phyloP scores from a whole-genome alignment of 2,329 filamentous ascomycete genomes.

The Neofusicoccum kwambonambiense region DNA sequence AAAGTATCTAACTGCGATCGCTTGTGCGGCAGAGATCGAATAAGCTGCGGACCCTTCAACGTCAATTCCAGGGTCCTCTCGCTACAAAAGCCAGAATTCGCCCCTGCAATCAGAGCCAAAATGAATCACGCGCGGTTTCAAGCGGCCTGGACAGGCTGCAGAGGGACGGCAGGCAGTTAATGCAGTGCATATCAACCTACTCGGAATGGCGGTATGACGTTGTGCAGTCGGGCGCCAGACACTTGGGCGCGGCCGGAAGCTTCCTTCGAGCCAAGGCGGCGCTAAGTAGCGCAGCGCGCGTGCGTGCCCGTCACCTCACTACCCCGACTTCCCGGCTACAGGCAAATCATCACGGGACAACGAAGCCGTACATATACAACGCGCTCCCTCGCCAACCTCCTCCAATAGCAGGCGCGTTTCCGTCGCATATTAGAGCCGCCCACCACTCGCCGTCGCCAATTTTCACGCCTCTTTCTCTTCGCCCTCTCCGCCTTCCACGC shows the following conservation, averaged over 20 bases:
- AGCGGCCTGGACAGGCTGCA: neutral
- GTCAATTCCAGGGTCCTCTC: neutral
- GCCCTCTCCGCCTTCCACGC: neutral
- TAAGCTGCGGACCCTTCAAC: neutral
- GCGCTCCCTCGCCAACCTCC: constrained; percentile 15
- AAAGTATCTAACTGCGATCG: constrained; percentile 1
- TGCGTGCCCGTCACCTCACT: neutral
- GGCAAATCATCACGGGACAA: constrained; percentile 34
- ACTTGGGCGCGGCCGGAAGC: neutral
- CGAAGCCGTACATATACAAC: constrained; percentile 36
- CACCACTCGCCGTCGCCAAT: constrained; percentile 24
- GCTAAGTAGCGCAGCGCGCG: constrained; percentile 7
- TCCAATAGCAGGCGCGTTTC: constrained; percentile 17
- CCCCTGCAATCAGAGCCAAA: neutral
- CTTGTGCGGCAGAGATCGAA: constrained; percentile 4
- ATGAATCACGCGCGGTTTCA: constrained; percentile 2
- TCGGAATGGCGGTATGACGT: constrained; percentile 14
- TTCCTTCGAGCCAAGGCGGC: constrained; percentile 5
- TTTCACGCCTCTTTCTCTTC: constrained; percentile 5
- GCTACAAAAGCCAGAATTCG: neutral
- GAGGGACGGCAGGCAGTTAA: neutral
- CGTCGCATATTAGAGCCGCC: constrained; percentile 20
- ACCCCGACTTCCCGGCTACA: neutral
- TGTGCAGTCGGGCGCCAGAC: neutral
- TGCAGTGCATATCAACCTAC: constrained; percentile 9